Base-by-base conservation (phyloP, 805 yeast species). In the Ascoidea tarda region DNA sequence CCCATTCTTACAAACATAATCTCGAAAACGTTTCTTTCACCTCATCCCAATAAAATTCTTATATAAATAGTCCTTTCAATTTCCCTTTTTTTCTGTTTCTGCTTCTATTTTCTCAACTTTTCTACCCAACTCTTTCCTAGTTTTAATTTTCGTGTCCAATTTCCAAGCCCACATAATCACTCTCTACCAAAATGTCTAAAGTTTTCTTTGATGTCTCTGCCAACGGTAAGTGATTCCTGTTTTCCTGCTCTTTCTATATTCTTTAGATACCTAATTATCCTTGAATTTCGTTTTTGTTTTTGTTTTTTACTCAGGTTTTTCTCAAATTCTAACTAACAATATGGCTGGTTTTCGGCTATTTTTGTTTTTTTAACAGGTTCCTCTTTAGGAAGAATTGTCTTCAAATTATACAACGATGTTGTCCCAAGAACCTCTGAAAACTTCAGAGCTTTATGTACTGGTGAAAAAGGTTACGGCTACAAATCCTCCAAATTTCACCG, bases 401-500 rank as follows among this genome's bases (percentile, higher is more conserved):
- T 91, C 64, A 89, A 87, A 64, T 72, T 91, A 49, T 82, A 69
- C 70, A 67, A 71, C 54, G 87, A 82, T 58, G 75, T 84, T 33
- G 95, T 84, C 10, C 96, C 96, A 51, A 84, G 81, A 64, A 88
- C 96, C 0, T 84, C 91, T 8, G 96, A 87, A 62, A 90, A 90
- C 70, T 90, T 90, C 74, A 76, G 88, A 55, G 88, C 91, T 5
- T 70, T 91, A 53, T 84, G 95, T 68, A 84, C 96, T 46, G 97
- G 97, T 32, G 95, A 87, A 63, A 81, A 83, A 61, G 95, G 93
- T 10, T 71, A 87, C 57, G 69, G 73, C 52, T 93, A 81, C 74
- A 86, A 87, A 66, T 87, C 87, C 21, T 84, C 95, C n/a, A 68
- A 74, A n/a, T 91, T 91, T 75, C 99, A 91, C 69, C 78, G 99